Base-by-base conservation (phyloP, 257 asterid species). In the Henckelia pumila region DNA sequence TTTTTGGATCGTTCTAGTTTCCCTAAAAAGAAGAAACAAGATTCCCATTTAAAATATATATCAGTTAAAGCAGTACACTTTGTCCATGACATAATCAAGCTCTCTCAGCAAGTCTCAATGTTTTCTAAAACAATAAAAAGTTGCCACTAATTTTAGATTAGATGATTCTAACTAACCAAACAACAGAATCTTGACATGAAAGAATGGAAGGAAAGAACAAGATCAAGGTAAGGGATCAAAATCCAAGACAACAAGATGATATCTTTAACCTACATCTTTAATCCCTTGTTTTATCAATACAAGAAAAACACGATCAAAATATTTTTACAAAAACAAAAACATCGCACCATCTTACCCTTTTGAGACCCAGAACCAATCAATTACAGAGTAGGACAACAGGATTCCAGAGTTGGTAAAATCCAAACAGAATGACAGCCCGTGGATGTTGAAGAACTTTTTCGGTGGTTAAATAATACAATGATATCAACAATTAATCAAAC, bases 21-120 rank as follows among this genome's bases (percentile, higher is more conserved):
- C 71, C 77, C 77, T 68, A 64, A 35, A 49, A 61, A 64, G 3
- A 56, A 25, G 14, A 56, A 72, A 50, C 50, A 29, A 33, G 19
- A 19, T 21, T 44, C 33, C 17, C 16, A 33, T 58, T 68, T 76
- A n/a, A 60, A 40, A 59, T 13, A 40, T 11, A 40, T 11, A 10
- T 11, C 16, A 13, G n/a, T 40, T 13, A 13, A 40, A 40, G 64
- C 66, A 72, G 58, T 72, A 72, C 53, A 74, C 59, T 64, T 47
- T 57, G 75, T 62, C 73, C 53, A 66, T 44, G 2, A 33, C 63
- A n/a, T 21, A 68, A 40, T 50, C 61, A 47, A 29, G 28, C 56
- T 49, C 50, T 32, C 44, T 19, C 21, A 14, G 8, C 8, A 56
- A 56, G 7, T 52, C 24, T 17, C 2, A 0, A 24, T 20, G 23